phyloP scores from a whole-genome alignment of 2,329 filamentous ascomycete genomes.

The Colletotrichum echinochloae region DNA sequence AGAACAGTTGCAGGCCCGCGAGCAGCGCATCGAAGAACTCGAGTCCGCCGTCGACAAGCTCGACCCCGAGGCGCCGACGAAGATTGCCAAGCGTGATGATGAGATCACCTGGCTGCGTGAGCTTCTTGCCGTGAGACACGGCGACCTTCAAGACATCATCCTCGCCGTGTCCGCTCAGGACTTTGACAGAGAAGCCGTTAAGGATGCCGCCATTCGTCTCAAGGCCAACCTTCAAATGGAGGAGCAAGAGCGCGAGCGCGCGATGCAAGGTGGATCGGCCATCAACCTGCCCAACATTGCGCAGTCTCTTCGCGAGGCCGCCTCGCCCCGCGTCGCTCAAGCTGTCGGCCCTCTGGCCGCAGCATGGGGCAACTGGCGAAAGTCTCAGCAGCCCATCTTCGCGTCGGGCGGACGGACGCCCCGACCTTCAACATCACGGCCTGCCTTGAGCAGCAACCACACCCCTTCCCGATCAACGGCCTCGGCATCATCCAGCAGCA shows the following conservation, averaged over 20 bases:
- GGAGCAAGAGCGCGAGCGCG: slow-evolving; percentile 91
- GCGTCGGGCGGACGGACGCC: slow-evolving; percentile 47
- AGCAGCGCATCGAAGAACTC: slow-evolving; percentile 88
- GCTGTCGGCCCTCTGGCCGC: slow-evolving; percentile 82
- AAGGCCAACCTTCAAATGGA: slow-evolving; percentile 98
- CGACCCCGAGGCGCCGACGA: slow-evolving; percentile 82
- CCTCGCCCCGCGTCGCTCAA: slow-evolving; percentile 85
- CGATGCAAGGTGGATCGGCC: slow-evolving; percentile 76
- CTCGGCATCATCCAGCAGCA: slow-evolving; percentile 59
- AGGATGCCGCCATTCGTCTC: slow-evolving; percentile 91
- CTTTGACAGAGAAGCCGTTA: slow-evolving; percentile 83
- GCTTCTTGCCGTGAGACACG: slow-evolving; percentile 87
- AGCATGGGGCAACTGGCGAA: slow-evolving; percentile 97
- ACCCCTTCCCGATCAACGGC: slow-evolving; percentile 71
- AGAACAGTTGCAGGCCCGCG: slow-evolving; percentile 95
- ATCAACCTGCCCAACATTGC: slow-evolving; percentile 81
- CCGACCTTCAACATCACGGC: slow-evolving; percentile 41
- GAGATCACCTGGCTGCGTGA: slow-evolving; percentile 97
- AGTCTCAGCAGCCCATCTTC: slow-evolving; percentile 67
- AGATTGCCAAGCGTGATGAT: slow-evolving; percentile 91
- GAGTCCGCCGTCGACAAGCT: slow-evolving; percentile 76
- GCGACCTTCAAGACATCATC: slow-evolving; percentile 94
- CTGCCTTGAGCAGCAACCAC: slow-evolving; percentile 51
- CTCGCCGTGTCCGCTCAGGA: slow-evolving; percentile 78
- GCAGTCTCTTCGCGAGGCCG: slow-evolving; percentile 79